Base-by-base conservation (phyloP, 768 basidiomycete species). In the Tulasnella sp. region DNA sequence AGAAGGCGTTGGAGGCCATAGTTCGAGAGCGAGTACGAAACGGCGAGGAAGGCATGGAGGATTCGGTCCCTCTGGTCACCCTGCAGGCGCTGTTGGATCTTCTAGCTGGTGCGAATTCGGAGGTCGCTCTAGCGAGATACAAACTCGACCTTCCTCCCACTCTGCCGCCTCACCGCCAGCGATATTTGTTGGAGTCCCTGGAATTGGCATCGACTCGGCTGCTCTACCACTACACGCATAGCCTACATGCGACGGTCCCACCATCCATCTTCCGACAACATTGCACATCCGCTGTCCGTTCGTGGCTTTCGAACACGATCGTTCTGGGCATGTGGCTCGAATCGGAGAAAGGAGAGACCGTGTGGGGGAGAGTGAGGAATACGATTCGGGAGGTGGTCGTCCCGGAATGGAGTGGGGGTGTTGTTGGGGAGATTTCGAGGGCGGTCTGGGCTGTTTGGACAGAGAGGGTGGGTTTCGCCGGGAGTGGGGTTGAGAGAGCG, bases 1-100 rank as follows among this genome's bases (percentile, higher is more conserved):
- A 87, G 77, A 86, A 88, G 17, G 79, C 80, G 69, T 77, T 92
- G 74, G 87, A 91, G 68, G 88, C 88, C 64, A 77, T 79, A n/a
- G 78, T 81, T 29, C 34, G 4, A 47, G 69, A 37, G 34, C 64
- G 11, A 47, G 9, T 71, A 35, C 62, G 22, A 47, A 19, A 26
- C 4, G 19, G 34, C 47, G 35, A 40, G 47, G 70, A 63, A 37
- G 71, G 3, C n/a, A 12, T 40, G 14, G 36, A 26, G 6, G 44
- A 37, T 16, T 34, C 65, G 22, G 62, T 72, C 29, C 4, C 71
- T 11, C 62, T 72, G 39, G 36, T 65, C 62, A 72, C 66, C 39
- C 11, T 64, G 12, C 36, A 35, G 19, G 71, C 71, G 12, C 62
- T 72, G 4, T 34, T 72, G 40, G 71, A 72, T 14, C 71, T 72